Base-by-base conservation (phyloP, 768 basidiomycete genomes). In the Hericium alpestre region DNA sequence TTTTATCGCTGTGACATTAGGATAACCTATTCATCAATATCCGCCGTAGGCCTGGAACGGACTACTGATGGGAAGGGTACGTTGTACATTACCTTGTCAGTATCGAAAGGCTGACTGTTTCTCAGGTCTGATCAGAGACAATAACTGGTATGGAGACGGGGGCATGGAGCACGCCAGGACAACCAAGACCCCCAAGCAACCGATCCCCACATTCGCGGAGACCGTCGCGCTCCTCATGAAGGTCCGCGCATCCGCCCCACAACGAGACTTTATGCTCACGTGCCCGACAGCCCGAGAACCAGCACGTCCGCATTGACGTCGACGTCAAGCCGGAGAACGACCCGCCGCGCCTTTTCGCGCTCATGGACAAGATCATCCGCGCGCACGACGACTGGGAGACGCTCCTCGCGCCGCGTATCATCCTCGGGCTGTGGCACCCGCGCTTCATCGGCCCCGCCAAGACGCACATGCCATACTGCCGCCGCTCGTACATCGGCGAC, bases 291-390 rank as follows among this genome's bases (percentile, higher is more conserved):
- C 83, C 84, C 47, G 84, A 87, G 71, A 88, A 90, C 70, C 76
- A 72, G 40, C 86, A 87, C 59, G 82, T 86, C 67, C 80, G 80
- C 59, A 85, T 87, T 65, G 83, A 97, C 74, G 81, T 97, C 59
- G 95, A 98, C 68, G 90, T 95, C 68, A 99, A 99, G 72, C 80
- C 86, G 25, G 84, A 92, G 66, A 98, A 97, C 66, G 83, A 93
- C 66, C 93, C 95, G 0, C 83, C 83, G 56, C 80, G 80, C n/a
- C 78, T 95, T 27, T 96, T 94, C 73, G 67, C 71, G 22, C 74
- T 93, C 43, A 91, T 96, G 82, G 78, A 88, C 71, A 69, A 71
- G 41, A 74, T 78, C 57, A 82, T 95, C 59, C 74, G 79, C 13
- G 64, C 75, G 6, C 80, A 91, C 58, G 74, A 79, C 0, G 74